Conservation (phyloP, 78 protist genomes). For the Dictyostelium firmibasis region DNA sequence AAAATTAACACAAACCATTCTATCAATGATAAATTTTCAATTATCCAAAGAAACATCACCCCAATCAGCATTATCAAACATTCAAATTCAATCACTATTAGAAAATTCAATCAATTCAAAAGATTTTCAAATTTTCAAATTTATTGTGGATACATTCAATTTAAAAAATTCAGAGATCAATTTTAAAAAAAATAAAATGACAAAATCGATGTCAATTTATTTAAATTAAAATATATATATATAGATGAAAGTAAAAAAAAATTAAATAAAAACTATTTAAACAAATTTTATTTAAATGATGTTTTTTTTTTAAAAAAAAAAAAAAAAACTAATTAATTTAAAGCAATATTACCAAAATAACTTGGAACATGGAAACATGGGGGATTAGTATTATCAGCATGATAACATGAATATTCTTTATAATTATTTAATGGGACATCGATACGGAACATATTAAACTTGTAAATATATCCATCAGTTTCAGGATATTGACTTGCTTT, state of each 20-base stretch:
- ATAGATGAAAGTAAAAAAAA: too few relatives aligned
- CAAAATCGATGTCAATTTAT: background rate
- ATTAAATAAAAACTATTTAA: background rate
- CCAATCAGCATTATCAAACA: background rate
- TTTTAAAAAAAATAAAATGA: background rate
- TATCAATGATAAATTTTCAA: background rate
- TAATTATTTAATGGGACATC: background rate
- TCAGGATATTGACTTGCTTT: background rate
- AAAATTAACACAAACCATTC: background rate
- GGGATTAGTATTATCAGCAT: conserved; percentile 24
- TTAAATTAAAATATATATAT: background rate
- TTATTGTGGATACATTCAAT: background rate
- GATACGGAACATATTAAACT: conserved; percentile 61
- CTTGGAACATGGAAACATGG: conserved; percentile 73
- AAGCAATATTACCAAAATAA: conserved; percentile 18
- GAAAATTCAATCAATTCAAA: background rate
- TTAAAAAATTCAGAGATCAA: background rate
- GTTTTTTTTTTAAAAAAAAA: background rate
- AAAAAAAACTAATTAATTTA: too few relatives aligned
- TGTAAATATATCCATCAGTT: background rate
- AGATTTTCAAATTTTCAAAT: background rate
- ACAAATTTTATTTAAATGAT: background rate
- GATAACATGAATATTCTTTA: conserved; percentile 25
- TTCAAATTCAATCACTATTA: background rate
- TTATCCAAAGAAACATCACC: background rate